Base-by-base conservation (phyloP, 108 stramenopile species). In the Nitzschia palea region DNA sequence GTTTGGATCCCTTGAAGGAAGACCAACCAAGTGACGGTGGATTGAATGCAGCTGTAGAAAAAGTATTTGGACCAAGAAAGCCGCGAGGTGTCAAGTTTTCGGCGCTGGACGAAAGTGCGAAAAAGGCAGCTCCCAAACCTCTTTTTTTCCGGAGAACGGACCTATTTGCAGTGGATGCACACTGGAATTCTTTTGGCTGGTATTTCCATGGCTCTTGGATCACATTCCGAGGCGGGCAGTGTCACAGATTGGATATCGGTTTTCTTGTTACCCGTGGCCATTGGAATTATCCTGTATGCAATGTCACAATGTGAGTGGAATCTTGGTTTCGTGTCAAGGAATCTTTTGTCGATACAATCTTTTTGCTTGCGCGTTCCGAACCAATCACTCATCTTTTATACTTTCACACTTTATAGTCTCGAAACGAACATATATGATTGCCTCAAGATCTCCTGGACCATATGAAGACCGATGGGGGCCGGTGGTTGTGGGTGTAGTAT, bases 81-180 rank as follows among this genome's bases (percentile, higher is more conserved):
- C 36, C 40, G 27, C 12, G 23, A 5, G 40, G 43, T 17, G 37
- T 60, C 2, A 60, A 40, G 25, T 60, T 60, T 34, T 60, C 59
- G 18, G 59, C 59, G 0, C 43, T 60, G 59, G 59, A 60, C 43
- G 59, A 40, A 42, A 60, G 59, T 43, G 59, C 59, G 40, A 60
- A 60, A 42, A 60, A 60, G 59, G 59, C 40, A 22, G 59, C 59
- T 2, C 96, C 94, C 57, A 86, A 85, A 68, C n/a, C 85, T 94
- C 20, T 94, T 88, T 68, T 94, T 94, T 74, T 93, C 97, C 29
- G 95, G 92, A 53, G 97, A 98, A 63, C 81, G 97, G 17, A 98
- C 97, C 5, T 96, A 95, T 63, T 55, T 98, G 59, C 88, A 91
- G 28, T 98, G 97, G 97, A 71, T 95, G 77, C 89, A 93, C 56